Conservation (phyloP, 1,284 basidiomycete genomes). For the Fistulina hepatica region DNA sequence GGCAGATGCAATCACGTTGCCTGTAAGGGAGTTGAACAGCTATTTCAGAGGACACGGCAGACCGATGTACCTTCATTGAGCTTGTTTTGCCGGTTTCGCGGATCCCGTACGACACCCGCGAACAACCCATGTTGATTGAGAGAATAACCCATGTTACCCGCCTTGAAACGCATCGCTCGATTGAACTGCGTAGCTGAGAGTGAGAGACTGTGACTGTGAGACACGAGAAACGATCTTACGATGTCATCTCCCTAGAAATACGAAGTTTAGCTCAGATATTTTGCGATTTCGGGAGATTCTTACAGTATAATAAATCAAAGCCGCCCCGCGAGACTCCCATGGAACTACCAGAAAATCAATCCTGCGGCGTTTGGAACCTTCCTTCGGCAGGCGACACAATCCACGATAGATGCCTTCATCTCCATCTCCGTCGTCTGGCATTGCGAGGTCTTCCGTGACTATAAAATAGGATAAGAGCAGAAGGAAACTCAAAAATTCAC, state of each 20-base stretch:
- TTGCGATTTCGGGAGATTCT: constrained; percentile 18
- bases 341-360: constrained; percentile 80
- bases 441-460: constrained; percentile 66
- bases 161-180: constrained; percentile 77
- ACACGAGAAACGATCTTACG: constrained; percentile 31
- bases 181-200: constrained; percentile 58
- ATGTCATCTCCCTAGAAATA: constrained; percentile 64
- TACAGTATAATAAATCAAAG: constrained; percentile 82
- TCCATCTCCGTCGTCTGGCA: constrained; percentile 53
- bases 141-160: constrained; percentile 70
- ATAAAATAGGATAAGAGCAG: too few relatives aligned
- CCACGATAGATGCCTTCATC: constrained; percentile 77
- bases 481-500: too few relatives aligned
- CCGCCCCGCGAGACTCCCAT: constrained; percentile 69
- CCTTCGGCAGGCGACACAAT: constrained; percentile 44
- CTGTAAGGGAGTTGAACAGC: constrained; percentile 29
- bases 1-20: constrained; percentile 65
- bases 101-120: constrained; percentile 60
- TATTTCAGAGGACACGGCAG: constrained; percentile 4
- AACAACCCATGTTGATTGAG: constrained; percentile 81
- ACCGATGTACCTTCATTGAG: constrained; percentile 47
- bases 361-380: constrained; percentile 44
- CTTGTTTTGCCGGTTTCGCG: constrained; percentile 48
- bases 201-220: constrained; percentile 2
- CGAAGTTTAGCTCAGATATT: constrained; percentile 2